Evolutionary conservation across 1,284 basidiomycete genomes (phyloP).

Genomic region (Ganoderma leucocontextum): DNA sequence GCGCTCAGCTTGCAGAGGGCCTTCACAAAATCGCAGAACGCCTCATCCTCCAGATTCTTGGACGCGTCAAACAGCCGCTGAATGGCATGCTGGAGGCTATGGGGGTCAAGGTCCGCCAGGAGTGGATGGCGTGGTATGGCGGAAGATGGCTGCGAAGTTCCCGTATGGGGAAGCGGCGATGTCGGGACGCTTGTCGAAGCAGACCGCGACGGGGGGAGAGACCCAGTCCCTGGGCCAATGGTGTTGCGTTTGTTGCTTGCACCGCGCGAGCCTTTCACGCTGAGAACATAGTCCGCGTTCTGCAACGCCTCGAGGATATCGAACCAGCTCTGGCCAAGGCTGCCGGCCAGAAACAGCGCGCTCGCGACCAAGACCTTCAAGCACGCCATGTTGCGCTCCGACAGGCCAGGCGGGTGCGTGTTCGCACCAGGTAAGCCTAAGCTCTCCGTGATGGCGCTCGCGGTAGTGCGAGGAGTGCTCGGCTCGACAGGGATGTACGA

Average conservation of each 20-base stretch:
- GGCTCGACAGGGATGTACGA: slow-evolving; percentile 64
- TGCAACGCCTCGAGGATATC: slow-evolving; percentile 90
- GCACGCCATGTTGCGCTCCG: slow-evolving; percentile 91
- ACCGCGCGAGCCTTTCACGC: slow-evolving; percentile 55
- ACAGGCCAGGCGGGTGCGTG: slow-evolving; percentile 74
- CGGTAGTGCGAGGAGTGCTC: slow-evolving; percentile 66
- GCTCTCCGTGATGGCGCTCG: slow-evolving; percentile 73
- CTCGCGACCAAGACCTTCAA: slow-evolving; percentile 85
- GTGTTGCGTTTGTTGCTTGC: slow-evolving; percentile 47
- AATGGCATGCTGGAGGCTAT: slow-evolving; percentile 76
- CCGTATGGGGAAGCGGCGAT: slow-evolving; percentile 16
- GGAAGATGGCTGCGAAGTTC: slow-evolving; percentile 17
- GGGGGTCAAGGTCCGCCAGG: slow-evolving; percentile 78
- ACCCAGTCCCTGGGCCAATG: slow-evolving; percentile 44
- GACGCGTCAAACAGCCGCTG: slow-evolving; percentile 87
- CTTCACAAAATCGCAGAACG: slow-evolving; percentile 84
- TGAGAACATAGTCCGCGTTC: slow-evolving; percentile 91
- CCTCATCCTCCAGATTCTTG: slow-evolving; percentile 82
- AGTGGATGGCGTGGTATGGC: slow-evolving; percentile 58
- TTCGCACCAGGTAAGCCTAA: slow-evolving; percentile 53
- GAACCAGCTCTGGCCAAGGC: slow-evolving; percentile 90
- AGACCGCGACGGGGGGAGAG: slow-evolving; percentile 41
- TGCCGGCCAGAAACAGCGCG: slow-evolving; percentile 84
- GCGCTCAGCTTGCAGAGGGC: slow-evolving; percentile 87
- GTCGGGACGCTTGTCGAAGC: slow-evolving; percentile 20